Evolutionary conservation across 495 filamentous ascomycete genomes (phyloP), one percentile per base, ranked within the genome.

Genomic region (Evernia prunastri): DNA sequence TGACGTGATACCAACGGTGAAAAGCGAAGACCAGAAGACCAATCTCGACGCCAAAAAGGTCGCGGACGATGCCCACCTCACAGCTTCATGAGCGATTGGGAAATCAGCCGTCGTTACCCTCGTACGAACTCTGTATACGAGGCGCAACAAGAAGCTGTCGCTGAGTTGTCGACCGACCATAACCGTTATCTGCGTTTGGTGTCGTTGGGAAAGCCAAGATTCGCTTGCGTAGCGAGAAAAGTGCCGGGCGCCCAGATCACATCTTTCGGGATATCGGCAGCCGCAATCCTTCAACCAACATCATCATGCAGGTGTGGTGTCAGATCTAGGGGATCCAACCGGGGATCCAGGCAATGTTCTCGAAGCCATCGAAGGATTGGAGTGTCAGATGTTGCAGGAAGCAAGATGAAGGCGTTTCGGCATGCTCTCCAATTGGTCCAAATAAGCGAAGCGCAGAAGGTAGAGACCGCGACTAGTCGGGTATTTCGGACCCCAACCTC

Each of bases 401-500:
- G 51, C 18, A 60, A 60, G 27, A 51, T 35, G 36, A 63, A 23
- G 18, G 47, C 39, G 47, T 31, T 37, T 42, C 47, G 45, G 60
- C 29, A 27, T 35, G 18, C 11, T 11, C 3, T 9, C 2, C 49
- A 51, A 56, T 63, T 63, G 42, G 60, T 39, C 37, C 10, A 29
- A 42, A 40, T 43, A 63, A 54, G 49, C 60, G 60, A 63, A 40
- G 8, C n/a, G 51, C 51, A 54, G 51, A n/a, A 54, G 29, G 51
- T 20, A 31, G 51, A 31, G 51, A 54, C 29, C 51, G 51, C 51
- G 51, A 54, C 51, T 54, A 54, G 27, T 54, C 51, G 51, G 51
- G 51, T 56, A 56, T 63, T 36, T 56, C 60, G 60, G 60, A 39
- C 49, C 60, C 60, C 60, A 63, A 56, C 13, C 60, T 54, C 39